phyloP scores from a whole-genome alignment of 2,329 filamentous ascomycete genomes.

The Nakataea oryzae region DNA sequence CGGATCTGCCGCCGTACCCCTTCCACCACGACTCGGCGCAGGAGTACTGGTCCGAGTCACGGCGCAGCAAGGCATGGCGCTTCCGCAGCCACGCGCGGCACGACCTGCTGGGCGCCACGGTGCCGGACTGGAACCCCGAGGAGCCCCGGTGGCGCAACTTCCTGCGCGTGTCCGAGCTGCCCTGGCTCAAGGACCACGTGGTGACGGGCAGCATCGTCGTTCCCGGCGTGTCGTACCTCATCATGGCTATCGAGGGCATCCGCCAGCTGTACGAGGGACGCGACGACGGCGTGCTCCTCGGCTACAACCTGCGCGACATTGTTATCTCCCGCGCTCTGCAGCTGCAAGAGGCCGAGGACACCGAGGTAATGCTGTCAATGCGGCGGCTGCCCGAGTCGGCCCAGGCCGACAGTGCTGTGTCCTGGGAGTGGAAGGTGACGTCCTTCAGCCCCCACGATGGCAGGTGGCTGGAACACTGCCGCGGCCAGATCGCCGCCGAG shows the following conservation, averaged over 20 bases:
- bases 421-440: not conserved
- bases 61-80: slow-evolving; percentile 16
- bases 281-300: not conserved
- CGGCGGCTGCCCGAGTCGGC: slow-evolving; percentile 4
- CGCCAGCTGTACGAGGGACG: slow-evolving; percentile 14
- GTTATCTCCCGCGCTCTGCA: slow-evolving; percentile 12
- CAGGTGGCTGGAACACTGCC: slow-evolving; percentile 12
- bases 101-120: slow-evolving; percentile 25
- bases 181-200: slow-evolving; percentile 21
- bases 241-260: slow-evolving; percentile 26
- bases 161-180: slow-evolving; percentile 18
- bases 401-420: not conserved
- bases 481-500: slow-evolving; percentile 9
- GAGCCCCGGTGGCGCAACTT: slow-evolving; percentile 12
- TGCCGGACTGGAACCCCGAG: slow-evolving; percentile 10
- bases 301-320: slow-evolving; percentile 5
- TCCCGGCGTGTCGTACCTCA: slow-evolving; percentile 23
- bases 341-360: slow-evolving; percentile 12
- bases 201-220: slow-evolving; percentile 20
- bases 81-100: slow-evolving; percentile 19
- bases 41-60: slow-evolving; percentile 31
- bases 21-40: slow-evolving; percentile 28
- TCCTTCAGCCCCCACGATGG: slow-evolving; percentile 5
- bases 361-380: slow-evolving; percentile 11
- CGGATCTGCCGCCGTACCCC: slow-evolving; percentile 31